Evolutionary conservation across 768 basidiomycete species (phyloP).

Genomic region (Leccinum fibrillosum): DNA sequence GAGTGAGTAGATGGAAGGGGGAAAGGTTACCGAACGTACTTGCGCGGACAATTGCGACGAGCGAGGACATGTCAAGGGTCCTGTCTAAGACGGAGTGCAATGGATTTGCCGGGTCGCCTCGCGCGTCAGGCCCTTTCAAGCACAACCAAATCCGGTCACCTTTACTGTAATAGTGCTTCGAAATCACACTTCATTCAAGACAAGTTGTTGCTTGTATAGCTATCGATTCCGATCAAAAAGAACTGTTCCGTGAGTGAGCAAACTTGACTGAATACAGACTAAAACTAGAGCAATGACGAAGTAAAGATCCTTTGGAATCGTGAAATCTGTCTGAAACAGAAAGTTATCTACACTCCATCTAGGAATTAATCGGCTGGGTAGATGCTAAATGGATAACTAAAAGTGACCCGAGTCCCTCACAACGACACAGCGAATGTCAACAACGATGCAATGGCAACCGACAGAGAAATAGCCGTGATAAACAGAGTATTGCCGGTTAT

Average conservation of each 20-base stretch:
- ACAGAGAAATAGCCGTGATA: slow-evolving; percentile 16
- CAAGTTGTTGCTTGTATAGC: neutral
- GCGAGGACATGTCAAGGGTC: slow-evolving; percentile 37
- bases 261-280: slow-evolving; percentile 7
- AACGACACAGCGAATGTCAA: slow-evolving; percentile 12
- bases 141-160: slow-evolving; percentile 13
- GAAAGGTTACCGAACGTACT: slow-evolving; percentile 34
- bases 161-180: neutral
- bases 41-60: slow-evolving; percentile 43
- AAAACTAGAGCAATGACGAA: slow-evolving; percentile 4
- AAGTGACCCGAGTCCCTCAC: slow-evolving; percentile 12
- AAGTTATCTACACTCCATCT: slow-evolving; percentile 22
- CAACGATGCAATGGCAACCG: slow-evolving; percentile 8
- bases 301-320: slow-evolving; percentile 8
- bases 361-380: slow-evolving; percentile 21
- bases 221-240: neutral
- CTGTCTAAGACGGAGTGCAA: neutral
- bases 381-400: slow-evolving; percentile 1
- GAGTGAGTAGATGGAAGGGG: neutral
- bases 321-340: slow-evolving; percentile 12
- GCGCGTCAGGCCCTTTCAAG: neutral
- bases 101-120: neutral
- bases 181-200: neutral
- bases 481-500: slow-evolving; percentile 4
- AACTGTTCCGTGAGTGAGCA: neutral